These are phyloP conservation scores for Lentinula raphanica DNA, from an alignment of 768 basidiomycete genomes.

Conservation along the genomic window DNA sequence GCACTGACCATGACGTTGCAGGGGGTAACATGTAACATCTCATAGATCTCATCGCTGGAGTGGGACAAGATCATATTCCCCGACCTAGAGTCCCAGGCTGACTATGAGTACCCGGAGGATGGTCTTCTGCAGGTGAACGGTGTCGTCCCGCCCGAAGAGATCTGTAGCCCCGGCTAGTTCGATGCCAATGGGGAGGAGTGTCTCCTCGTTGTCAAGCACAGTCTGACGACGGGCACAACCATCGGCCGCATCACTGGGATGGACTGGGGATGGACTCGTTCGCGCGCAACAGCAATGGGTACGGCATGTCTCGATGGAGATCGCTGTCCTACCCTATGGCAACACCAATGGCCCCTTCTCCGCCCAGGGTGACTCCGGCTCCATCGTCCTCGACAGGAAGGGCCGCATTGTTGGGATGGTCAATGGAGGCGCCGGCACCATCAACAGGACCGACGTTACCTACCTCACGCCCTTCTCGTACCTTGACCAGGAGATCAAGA, in stretches of 20 bases:
- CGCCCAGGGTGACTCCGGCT: slow-evolving; percentile 30
- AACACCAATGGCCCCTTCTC: slow-evolving; percentile 25
- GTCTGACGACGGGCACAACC: slow-evolving; percentile 25
- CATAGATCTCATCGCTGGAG: background rate
- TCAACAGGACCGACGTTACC: slow-evolving; percentile 22
- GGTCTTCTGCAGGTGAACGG: slow-evolving; percentile 21
- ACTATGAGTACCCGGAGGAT: slow-evolving; percentile 13
- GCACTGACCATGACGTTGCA: too few relatives aligned
- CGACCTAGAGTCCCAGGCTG: background rate
- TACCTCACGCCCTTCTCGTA: slow-evolving; percentile 28
- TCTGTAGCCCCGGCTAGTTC: slow-evolving; percentile 21
- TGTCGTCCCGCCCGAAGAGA: slow-evolving; percentile 21
- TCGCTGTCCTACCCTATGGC: slow-evolving; percentile 21
- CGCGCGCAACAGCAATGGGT: slow-evolving; percentile 15
- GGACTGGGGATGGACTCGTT: slow-evolving; percentile 24
- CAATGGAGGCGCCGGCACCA: slow-evolving; percentile 25
- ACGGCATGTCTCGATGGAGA: slow-evolving; percentile 22
- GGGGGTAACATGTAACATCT: too few relatives aligned
- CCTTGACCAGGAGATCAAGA: background rate
- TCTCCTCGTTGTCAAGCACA: slow-evolving; percentile 30
- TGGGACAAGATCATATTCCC: slow-evolving; percentile 2
- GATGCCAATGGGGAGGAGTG: slow-evolving; percentile 21
- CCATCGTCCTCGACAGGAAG: slow-evolving; percentile 24
- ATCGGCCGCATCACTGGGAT: slow-evolving; percentile 26
- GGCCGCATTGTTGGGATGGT: slow-evolving; percentile 30